Evolutionary conservation across 257 asterid species (phyloP), one percentile per base, ranked within the genome.

Genomic region (Coffea canephora): DNA sequence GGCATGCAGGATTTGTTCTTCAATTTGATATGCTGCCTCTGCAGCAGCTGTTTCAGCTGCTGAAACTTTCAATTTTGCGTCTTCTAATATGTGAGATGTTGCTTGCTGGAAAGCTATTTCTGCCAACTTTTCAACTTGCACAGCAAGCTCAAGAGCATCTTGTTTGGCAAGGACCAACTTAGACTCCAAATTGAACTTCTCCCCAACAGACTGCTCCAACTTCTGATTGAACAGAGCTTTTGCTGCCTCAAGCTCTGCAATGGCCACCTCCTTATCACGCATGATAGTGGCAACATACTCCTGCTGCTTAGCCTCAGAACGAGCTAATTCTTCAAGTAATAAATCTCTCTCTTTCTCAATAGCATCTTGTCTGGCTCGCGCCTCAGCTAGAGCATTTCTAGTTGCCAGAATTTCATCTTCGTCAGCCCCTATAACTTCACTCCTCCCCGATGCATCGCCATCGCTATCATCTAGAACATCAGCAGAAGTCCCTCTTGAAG

Each of bases 111-210:
- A 86, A 83, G 89, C 83, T 65, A 78, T 15, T 81, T 80, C 87
- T 18, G 87, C 89, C 84, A 86, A 74, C 79, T 83, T 86, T 82
- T 86, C 89, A 69, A 86, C 87, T 61, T 86, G 89, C 76, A 86
- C 87, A 12, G 89, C 89, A 83, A 86, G 89, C 69, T 86, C 89
- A 83, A 86, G 81, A 68, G 89, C 87, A 81, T 86, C 89, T 62
- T 80, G 77, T 75, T 86, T 83, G 27, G 89, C 89, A 77, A 86
- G 87, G 82, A 83, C 83, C 87, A 86, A 80, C 83, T 80, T 81
- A 68, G 86, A 80, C 83, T 85, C 84, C 80, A 85, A 70, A 34
- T 75, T 83, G 79, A 85, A 85, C 75, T 74, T 85, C 82, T 83
- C 85, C 76, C 80, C 86, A 69, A 85, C 75, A 74, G 86, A 85